Conservation (phyloP, 805 yeast genomes). For the Saturnispora dispora region DNA sequence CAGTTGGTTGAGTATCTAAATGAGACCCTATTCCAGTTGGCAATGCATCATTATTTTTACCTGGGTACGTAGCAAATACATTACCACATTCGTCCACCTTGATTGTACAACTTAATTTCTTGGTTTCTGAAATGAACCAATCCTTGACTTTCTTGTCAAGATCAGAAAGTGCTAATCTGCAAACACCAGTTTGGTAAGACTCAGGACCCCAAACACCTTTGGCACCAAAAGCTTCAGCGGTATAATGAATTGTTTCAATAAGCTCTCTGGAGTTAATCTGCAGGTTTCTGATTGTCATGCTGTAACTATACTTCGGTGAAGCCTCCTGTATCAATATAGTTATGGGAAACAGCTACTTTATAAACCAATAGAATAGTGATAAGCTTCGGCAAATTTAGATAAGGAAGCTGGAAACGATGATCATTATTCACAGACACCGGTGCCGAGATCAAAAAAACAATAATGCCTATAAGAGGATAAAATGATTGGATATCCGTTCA, state of each 20-base stretch:
- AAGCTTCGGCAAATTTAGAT: neutral
- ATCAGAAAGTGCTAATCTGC: slow-evolving; percentile 54
- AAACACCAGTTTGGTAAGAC: slow-evolving; percentile 55
- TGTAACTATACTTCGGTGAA: neutral
- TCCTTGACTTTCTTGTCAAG: slow-evolving; percentile 56
- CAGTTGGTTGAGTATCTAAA: slow-evolving; percentile 70
- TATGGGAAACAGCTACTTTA: neutral
- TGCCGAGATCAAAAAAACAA: neutral
- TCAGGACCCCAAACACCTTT: slow-evolving; percentile 51
- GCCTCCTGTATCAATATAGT: too few relatives aligned
- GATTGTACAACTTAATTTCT: slow-evolving; percentile 45
- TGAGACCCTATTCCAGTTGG: slow-evolving; percentile 70
- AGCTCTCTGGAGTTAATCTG: slow-evolving; percentile 21
- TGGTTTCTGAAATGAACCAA: slow-evolving; percentile 51
- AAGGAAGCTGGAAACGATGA: neutral
- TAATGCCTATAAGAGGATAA: neutral
- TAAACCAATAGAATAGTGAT: neutral
- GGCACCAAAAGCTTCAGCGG: slow-evolving; percentile 52
- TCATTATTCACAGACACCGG: neutral
- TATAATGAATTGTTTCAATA: slow-evolving; percentile 50
- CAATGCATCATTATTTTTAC: slow-evolving; percentile 33
- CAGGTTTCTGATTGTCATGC: slow-evolving; percentile 7
- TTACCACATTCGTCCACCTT: slow-evolving; percentile 59
- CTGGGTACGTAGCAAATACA: slow-evolving; percentile 58
- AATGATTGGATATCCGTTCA: neutral